A percentile compares a stretch with the other conserved stretches of the same genome.
phyloP scores from a whole-genome alignment of 805 yeast species.

The Barnettozyma wickerhamii region DNA sequence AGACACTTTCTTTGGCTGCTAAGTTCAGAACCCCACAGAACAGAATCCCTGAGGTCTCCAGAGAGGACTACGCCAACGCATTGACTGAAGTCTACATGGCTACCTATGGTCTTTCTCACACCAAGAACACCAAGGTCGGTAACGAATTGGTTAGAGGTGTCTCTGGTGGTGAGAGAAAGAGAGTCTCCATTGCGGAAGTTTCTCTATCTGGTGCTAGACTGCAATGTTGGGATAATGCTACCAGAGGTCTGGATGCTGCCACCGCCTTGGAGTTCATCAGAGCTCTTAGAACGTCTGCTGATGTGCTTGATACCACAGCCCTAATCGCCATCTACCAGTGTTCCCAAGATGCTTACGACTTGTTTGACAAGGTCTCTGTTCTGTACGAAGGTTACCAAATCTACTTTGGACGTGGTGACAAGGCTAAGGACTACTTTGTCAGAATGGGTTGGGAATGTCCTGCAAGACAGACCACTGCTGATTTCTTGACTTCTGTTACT shows the following conservation, averaged over 20 bases:
- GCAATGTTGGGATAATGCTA: constrained; percentile 58
- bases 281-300: constrained; percentile 49
- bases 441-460: constrained; percentile 56
- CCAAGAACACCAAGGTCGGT: constrained; percentile 62
- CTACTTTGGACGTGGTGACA: constrained; percentile 42
- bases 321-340: constrained; percentile 60
- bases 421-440: constrained; percentile 45
- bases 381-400: constrained; percentile 56
- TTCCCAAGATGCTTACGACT: constrained; percentile 49
- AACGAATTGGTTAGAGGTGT: constrained; percentile 64
- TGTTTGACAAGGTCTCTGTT: constrained; percentile 49
- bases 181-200: constrained; percentile 72
- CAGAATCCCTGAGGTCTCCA: constrained; percentile 45
- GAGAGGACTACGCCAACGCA: constrained; percentile 45
- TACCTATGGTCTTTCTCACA: constrained; percentile 48
- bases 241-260: constrained; percentile 64
- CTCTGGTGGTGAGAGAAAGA: constrained; percentile 72
- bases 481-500: constrained; percentile 52
- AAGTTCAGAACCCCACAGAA: constrained; percentile 51
- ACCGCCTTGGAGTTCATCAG: constrained; percentile 54
- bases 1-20: constrained; percentile 54
- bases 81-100: constrained; percentile 50
- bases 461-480: constrained; percentile 55
- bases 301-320: constrained; percentile 45
- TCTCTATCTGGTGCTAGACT: constrained; percentile 42